phyloP scores from a whole-genome alignment of 257 asterid genomes.

The Ajuga chamaepitys region DNA sequence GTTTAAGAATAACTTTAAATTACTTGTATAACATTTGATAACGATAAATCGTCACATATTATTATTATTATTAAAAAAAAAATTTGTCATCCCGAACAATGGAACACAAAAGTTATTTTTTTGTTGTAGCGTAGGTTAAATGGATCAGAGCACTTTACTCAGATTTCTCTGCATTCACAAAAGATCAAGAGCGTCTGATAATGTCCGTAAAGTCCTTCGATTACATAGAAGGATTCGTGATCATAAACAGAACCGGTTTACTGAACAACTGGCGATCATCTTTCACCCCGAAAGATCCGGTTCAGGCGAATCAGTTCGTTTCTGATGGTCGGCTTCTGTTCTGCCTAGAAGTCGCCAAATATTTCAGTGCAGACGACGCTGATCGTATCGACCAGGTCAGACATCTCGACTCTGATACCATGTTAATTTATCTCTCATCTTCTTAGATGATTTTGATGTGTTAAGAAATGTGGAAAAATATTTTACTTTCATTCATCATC shows the following conservation, averaged over 20 bases:
- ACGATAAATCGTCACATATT: no score
- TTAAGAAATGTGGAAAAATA: no score
- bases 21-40: no score
- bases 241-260: conserved; percentile 59
- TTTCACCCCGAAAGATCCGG: conserved; percentile 66
- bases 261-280: conserved; percentile 70
- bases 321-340: conserved; percentile 63
- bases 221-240: conserved; percentile 72
- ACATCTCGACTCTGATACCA: neutral
- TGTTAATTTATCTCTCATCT: neutral
- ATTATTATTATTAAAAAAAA: no score
- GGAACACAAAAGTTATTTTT: no score
- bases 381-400: conserved; percentile 36
- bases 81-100: no score
- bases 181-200: conserved; percentile 67
- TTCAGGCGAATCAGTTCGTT: conserved; percentile 44
- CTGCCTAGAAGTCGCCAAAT: conserved; percentile 75
- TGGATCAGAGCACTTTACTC: conserved; percentile 83
- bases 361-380: conserved; percentile 42
- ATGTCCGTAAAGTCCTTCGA: conserved; percentile 50
- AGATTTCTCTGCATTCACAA: conserved; percentile 49
- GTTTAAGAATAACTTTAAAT: no score
- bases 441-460: no score
- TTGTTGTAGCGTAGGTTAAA: conserved; percentile 47
- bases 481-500: no score